Percentiles rank a stretch among this genome's conserved stretches.
Conservation (phyloP, 805 yeast species). For the Grigorovia jiainica region DNA sequence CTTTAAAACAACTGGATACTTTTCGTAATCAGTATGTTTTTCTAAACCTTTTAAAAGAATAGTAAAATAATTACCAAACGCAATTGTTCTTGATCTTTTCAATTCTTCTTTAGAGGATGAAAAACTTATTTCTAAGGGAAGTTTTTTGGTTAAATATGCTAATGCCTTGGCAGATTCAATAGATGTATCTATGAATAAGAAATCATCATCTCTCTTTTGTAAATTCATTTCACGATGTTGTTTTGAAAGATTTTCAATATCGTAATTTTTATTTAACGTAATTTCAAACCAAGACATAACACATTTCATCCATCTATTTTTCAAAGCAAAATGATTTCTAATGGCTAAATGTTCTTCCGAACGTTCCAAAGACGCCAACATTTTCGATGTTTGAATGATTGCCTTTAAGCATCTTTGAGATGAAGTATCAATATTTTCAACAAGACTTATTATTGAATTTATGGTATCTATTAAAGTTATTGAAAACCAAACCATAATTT, state of each 20-base stretch:
- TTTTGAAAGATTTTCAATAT: slow-evolving; percentile 17
- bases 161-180: slow-evolving; percentile 50
- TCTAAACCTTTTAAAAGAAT: slow-evolving; percentile 38
- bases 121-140: slow-evolving; percentile 49
- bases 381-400: slow-evolving; percentile 22
- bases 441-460: slow-evolving; percentile 18
- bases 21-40: slow-evolving; percentile 23
- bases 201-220: slow-evolving; percentile 33
- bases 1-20: slow-evolving; percentile 27
- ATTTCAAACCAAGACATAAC: slow-evolving; percentile 44
- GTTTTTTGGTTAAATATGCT: slow-evolving; percentile 41
- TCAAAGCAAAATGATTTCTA: slow-evolving; percentile 36
- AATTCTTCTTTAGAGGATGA: slow-evolving; percentile 42
- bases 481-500: slow-evolving; percentile 22
- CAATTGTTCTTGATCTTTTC: slow-evolving; percentile 42
- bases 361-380: slow-evolving; percentile 17
- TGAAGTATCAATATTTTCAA: slow-evolving; percentile 10
- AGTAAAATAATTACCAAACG: slow-evolving; percentile 64
- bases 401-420: slow-evolving; percentile 17
- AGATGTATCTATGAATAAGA: slow-evolving; percentile 44
- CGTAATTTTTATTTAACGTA: slow-evolving; percentile 34
- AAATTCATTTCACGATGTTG: slow-evolving; percentile 26
- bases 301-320: slow-evolving; percentile 39
- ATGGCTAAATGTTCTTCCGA: slow-evolving; percentile 17
- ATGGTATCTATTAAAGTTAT: slow-evolving; percentile 25